Evolutionary conservation across 257 asterid genomes (phyloP), one percentile per base, ranked within the genome.

Genomic region (Nicotiana undulata): DNA sequence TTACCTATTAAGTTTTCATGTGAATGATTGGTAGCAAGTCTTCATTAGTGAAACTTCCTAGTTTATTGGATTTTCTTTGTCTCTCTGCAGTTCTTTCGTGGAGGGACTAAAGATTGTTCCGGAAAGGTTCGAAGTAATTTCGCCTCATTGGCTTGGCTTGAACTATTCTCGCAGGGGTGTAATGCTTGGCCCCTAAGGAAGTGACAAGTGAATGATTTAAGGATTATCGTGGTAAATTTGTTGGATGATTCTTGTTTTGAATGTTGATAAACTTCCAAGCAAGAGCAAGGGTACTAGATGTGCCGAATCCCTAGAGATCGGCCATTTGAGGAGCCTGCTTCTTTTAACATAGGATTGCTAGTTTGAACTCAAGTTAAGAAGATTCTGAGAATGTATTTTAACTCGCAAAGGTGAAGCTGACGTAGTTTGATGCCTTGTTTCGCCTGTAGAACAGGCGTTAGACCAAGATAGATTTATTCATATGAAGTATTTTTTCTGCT

Each of bases 161-260:
- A 84, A 87, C 63, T 77, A 82, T 79, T 90, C 86, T 91, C 90
- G 85, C 97, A 89, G 98, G 97, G 88, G 87, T 85, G 56, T 91
- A 86, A 84, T 67, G 80, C 84, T 79, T 81, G 88, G 80, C 79
- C 84, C 85, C 87, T 84, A 85, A 77, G 75, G 88, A 85, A 83
- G 89, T 79, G 80, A 81, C 82, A 79, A 79, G 77, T 59, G 88
- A 70, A 53, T 77, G 63, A 63, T 70, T 77, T 78, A 17, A 65
- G 11, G 18, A 61, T 86, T 86, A 44, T 70, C 85, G 72, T 80
- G 82, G 34, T 81, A 70, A 83, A 49, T 63, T 79, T 53, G 32
- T 34, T 59, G 75, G 76, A 82, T 31, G 77, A 44, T 79, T 53
- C 79, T 78, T 83, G 70, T 72, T 78, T 85, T 84, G 76, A 22